Conservation (phyloP, 2,329 filamentous ascomycete genomes). For the Calonectria pteridis region DNA sequence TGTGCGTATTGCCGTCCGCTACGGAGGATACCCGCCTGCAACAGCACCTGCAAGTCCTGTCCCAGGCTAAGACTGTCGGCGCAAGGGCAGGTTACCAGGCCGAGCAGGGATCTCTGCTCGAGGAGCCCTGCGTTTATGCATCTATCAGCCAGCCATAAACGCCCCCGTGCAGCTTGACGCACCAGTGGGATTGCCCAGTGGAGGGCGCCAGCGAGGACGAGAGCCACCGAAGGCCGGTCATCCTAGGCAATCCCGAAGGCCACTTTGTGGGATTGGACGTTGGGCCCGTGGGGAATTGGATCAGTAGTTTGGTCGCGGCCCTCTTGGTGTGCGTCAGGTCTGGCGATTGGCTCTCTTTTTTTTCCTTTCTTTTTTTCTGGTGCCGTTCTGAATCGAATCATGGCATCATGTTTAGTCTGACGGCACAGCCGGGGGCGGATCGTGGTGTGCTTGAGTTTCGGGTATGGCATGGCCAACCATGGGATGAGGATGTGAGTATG, state of each 20-base stretch:
- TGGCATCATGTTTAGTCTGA: slow-evolving; percentile 7
- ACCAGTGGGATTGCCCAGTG: slow-evolving; percentile 21
- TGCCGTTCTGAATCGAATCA: slow-evolving; percentile 6
- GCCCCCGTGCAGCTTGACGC: slow-evolving; percentile 14
- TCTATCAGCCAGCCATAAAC: slow-evolving; percentile 25
- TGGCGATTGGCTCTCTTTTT: background rate
- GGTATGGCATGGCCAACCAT: background rate
- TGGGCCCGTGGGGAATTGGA: slow-evolving; percentile 11
- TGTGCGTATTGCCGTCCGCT: slow-evolving; percentile 8
- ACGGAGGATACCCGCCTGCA: slow-evolving; percentile 8
- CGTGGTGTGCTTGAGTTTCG: slow-evolving; percentile 17
- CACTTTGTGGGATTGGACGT: slow-evolving; percentile 7
- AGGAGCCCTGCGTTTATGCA: slow-evolving; percentile 28
- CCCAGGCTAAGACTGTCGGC: slow-evolving; percentile 13
- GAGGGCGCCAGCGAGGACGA: slow-evolving; percentile 8
- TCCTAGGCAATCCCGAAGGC: slow-evolving; percentile 14
- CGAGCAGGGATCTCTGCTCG: slow-evolving; percentile 16
- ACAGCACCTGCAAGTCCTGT: slow-evolving; percentile 12
- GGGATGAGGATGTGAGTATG: background rate
- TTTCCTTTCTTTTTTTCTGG: background rate
- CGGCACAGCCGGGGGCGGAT: background rate
- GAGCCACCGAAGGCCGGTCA: background rate
- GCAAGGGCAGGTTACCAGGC: slow-evolving; percentile 9
- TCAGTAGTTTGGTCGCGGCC: slow-evolving; percentile 6
- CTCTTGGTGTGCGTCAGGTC: slow-evolving; percentile 8